Evolutionary conservation across 108 stramenopile genomes (phyloP), one percentile per base, ranked within the genome.

Genomic region (Cyclotella atomus): DNA sequence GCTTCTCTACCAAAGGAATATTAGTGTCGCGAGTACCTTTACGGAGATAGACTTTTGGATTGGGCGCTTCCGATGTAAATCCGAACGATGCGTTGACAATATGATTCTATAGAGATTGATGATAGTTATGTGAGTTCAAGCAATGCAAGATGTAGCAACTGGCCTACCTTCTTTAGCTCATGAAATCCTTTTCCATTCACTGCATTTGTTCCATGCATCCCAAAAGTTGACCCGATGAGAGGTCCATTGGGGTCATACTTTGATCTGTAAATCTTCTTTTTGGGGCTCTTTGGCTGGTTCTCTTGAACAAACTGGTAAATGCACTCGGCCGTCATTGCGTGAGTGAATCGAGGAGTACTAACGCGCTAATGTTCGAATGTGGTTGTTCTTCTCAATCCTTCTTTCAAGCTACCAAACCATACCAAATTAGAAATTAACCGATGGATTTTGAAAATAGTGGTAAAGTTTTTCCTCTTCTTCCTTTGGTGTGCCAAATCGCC

Each of bases 281-380:
- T 91, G 23, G 59, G 61, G 27, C 62, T 45, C 59, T 71, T 53
- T 24, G 53, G 72, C 44, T 79, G 43, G 9, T 77, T 64, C 60
- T 84, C 52, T 73, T 88, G 84, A 5, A 88, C 77, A 32, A 88
- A 83, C 59, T 85, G 83, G 75, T 84, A 88, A 59, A 88, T 88
- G 62, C 71, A 59, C 71, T 88, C 87, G 2, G 79, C 20, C 76
- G 62, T 70, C 38, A 43, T 59, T 25, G 53, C 60, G 45, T 15
- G 8, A 32, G 12, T 15, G 28, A 65, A 65, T 20, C 5, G n/a
- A 21, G 35, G 21, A 12, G 0, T 30, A 27, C 65, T 4, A 49
- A 19, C 10, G 30, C 30, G 6, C 12, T 33, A 19, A 32, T 59
- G n/a, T n/a, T n/a, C n/a, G n/a, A n/a, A n/a, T n/a, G n/a, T n/a